Evolutionary conservation across 2,329 filamentous ascomycete genomes (phyloP).

Genomic region (Rosellinia necatrix): DNA sequence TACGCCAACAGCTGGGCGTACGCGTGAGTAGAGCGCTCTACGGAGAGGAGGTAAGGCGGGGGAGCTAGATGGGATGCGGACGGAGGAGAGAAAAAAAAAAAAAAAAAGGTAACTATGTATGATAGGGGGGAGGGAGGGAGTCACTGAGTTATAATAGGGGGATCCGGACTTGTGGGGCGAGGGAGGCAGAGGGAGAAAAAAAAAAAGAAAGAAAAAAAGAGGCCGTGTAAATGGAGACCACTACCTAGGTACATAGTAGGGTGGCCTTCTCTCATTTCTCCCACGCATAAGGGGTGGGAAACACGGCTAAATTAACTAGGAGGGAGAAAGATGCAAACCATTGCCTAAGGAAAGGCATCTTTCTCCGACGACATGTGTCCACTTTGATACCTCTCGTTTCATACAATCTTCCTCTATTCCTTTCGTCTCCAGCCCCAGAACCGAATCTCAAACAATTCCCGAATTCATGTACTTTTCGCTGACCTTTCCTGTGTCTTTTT

Average conservation of each 20-base stretch:
- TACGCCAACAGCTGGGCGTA: slow-evolving; percentile 38
- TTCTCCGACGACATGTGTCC: slow-evolving; percentile 2
- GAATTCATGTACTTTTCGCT: slow-evolving; percentile 7
- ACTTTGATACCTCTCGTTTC: neutral
- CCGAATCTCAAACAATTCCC: neutral
- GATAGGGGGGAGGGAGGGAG: too few relatives aligned
- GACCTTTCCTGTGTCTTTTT: slow-evolving; percentile 21
- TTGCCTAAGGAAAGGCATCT: neutral
- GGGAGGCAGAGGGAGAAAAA: neutral
- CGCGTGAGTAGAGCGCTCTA: neutral
- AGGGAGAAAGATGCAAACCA: neutral
- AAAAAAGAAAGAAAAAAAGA: neutral
- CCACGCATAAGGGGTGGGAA: neutral
- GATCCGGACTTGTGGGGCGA: too few relatives aligned
- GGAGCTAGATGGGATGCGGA: neutral
- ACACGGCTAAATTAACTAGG: neutral
- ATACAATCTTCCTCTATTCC: slow-evolving; percentile 13
- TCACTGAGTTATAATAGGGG: too few relatives aligned
- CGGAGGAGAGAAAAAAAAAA: neutral
- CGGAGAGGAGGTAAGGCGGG: neutral
- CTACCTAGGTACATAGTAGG: too few relatives aligned
- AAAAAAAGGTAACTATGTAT: too few relatives aligned
- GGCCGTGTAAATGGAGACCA: slow-evolving; percentile 7
- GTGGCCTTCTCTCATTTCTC: neutral
- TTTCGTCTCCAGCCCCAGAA: slow-evolving; percentile 1